Conservation (phyloP, 805 yeast genomes). For the Isabelozyma gotoi region DNA sequence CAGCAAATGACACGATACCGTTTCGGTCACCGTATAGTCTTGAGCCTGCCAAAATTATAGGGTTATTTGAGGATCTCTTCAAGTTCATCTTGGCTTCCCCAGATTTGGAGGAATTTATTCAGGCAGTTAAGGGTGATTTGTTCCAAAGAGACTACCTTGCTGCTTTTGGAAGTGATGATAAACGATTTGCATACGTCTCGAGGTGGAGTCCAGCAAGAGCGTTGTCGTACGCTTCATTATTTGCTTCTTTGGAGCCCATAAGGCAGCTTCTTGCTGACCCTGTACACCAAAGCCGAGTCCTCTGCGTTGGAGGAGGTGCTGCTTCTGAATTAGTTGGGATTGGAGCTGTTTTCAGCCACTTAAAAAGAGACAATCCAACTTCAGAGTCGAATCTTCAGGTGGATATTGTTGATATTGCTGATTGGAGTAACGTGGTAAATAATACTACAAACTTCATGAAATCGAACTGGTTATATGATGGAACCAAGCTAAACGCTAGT, state of each 20-base stretch:
- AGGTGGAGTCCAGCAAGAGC: conserved; percentile 89
- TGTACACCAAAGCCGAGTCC: conserved; percentile 33
- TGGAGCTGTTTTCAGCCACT: conserved; percentile 53
- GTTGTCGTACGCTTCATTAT: conserved; percentile 67
- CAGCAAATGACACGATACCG: conserved; percentile 25
- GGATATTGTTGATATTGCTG: conserved; percentile 71
- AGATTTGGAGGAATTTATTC: conserved; percentile 48
- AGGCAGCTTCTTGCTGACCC: conserved; percentile 34
- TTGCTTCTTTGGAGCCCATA: conserved; percentile 50
- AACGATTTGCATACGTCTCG: conserved; percentile 73
- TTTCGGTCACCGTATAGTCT: conserved; percentile 30
- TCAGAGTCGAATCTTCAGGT: conserved; percentile 41
- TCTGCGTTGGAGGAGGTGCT: conserved; percentile 88
- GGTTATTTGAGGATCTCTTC: conserved; percentile 34
- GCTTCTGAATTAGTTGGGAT: conserved; percentile 75
- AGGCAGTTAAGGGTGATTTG: conserved; percentile 66
- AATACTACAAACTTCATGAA: conserved; percentile 45
- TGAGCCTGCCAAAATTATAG: conserved; percentile 34
- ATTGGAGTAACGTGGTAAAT: conserved; percentile 61
- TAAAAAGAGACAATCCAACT: conserved; percentile 33
- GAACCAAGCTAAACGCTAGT: conserved; percentile 23
- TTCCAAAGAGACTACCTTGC: conserved; percentile 66
- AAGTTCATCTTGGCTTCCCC: conserved; percentile 31
- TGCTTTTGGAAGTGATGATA: conserved; percentile 65
- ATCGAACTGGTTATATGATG: conserved; percentile 51